A percentile compares a stretch with the other conserved stretches of the same genome.
Evolutionary conservation across 225 moss, liverwort and hornwort species (phyloP).

Genomic region (Pseudoscleropodium purum): DNA sequence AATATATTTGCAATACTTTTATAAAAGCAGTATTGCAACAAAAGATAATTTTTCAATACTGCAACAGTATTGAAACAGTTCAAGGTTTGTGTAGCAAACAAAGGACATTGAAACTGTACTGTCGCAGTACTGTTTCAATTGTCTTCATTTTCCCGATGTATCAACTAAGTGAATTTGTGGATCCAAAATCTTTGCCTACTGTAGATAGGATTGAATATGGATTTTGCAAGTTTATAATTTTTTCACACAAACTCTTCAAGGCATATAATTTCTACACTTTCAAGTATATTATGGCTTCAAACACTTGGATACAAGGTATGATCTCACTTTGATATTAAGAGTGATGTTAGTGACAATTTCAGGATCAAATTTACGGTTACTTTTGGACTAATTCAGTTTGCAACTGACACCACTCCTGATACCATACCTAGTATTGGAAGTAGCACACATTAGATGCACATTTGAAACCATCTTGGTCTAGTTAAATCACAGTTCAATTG

Average conservation of each 20-base stretch:
- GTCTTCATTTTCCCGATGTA: no score
- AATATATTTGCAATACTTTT: no score
- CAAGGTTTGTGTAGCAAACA: no score
- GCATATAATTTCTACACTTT: not conserved
- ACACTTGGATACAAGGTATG: not conserved
- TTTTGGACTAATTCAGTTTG: not conserved
- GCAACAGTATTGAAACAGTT: no score
- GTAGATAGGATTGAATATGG: no score
- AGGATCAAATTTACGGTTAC: not conserved
- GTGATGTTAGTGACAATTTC: not conserved
- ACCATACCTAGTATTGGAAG: not conserved
- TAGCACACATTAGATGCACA: not conserved
- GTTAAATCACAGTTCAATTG: not conserved
- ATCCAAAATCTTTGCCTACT: not conserved
- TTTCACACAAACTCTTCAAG: not conserved
- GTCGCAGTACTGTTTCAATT: no score
- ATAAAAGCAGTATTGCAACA: no score
- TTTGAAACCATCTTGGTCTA: not conserved
- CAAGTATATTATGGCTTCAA: not conserved
- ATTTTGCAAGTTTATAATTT: not conserved
- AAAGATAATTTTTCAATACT: no score
- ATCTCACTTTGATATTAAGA: not conserved
- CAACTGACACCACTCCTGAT: not conserved
- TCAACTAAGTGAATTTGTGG: not conserved
- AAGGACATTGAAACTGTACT: no score